Evolutionary conservation across 139 green algal genomes (phyloP).

Genomic region (Coelastrella sp.): DNA sequence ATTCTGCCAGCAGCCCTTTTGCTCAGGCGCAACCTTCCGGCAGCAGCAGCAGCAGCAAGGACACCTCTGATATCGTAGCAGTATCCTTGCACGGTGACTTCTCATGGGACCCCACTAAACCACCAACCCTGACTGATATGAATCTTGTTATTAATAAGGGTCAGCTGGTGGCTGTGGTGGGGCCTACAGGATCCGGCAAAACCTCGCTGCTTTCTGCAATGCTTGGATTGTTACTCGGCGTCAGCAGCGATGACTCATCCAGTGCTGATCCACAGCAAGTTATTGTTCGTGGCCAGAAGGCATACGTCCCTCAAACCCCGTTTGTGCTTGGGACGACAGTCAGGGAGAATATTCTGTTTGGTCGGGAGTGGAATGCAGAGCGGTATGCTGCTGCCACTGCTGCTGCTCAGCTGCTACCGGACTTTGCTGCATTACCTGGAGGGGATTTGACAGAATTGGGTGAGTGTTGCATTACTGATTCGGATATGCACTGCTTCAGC

Average conservation of each 20-base stretch:
- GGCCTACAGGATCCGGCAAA: conserved; percentile 75
- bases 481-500: no score
- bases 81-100: conserved; percentile 71
- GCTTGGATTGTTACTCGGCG: conserved; percentile 74
- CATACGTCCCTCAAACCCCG: conserved; percentile 82
- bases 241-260: neutral
- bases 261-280: conserved; percentile 43
- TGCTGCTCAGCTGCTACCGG: conserved; percentile 55
- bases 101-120: conserved; percentile 58
- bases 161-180: conserved; percentile 70
- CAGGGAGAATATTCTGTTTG: conserved; percentile 88
- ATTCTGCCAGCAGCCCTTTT: neutral
- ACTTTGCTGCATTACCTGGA: conserved; percentile 70
- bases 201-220: conserved; percentile 72
- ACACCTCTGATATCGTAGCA: no score
- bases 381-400: conserved; percentile 50
- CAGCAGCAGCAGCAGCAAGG: conserved; percentile 11
- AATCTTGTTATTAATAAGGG: conserved; percentile 56
- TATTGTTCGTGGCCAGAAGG: conserved; percentile 60
- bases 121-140: conserved; percentile 58
- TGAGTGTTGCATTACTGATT: no score
- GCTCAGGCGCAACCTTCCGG: neutral
- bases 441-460: conserved; percentile 81
- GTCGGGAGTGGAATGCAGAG: conserved; percentile 61
- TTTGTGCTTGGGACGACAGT: conserved; percentile 84